A percentile compares a stretch with the other conserved stretches of the same genome.
phyloP scores from a whole-genome alignment of 1,139 yeast species.

The Yamadazyma blattariae region DNA sequence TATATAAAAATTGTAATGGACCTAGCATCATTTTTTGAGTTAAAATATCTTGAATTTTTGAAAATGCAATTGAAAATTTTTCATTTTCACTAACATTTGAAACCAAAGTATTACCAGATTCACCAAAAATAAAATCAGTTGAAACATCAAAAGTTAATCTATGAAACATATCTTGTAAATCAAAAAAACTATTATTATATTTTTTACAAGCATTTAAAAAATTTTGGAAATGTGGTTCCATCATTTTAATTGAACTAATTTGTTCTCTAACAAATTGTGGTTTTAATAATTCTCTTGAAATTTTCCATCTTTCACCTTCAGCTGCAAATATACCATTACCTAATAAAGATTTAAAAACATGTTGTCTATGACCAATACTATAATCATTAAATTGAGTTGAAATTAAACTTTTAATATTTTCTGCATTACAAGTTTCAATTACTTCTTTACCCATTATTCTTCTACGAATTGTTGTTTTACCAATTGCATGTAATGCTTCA shows the following conservation, averaged over 20 bases:
- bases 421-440: conserved; percentile 25
- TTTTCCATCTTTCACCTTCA: conserved; percentile 57
- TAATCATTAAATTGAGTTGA: conserved; percentile 51
- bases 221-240: conserved; percentile 45
- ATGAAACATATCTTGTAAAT: conserved; percentile 38
- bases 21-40: conserved; percentile 32
- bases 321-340: conserved; percentile 61
- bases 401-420: conserved; percentile 34
- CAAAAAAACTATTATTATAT: conserved; percentile 21
- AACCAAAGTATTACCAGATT: conserved; percentile 31
- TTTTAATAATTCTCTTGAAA: conserved; percentile 52
- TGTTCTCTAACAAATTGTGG: conserved; percentile 60
- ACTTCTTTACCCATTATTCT: conserved; percentile 4
- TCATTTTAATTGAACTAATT: conserved; percentile 43
- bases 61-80: conserved; percentile 34
- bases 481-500: conserved; percentile 2
- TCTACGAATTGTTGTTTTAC: conserved; percentile 7
- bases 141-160: conserved; percentile 48
- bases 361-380: conserved; percentile 46
- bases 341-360: conserved; percentile 39
- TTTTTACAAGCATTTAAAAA: conserved; percentile 29
- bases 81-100: conserved; percentile 21
- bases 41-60: conserved; percentile 29
- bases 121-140: conserved; percentile 51
- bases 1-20: conserved; percentile 25